Evolutionary conservation across 1,139 yeast species (phyloP).

Genomic region (Taphrina communis): DNA sequence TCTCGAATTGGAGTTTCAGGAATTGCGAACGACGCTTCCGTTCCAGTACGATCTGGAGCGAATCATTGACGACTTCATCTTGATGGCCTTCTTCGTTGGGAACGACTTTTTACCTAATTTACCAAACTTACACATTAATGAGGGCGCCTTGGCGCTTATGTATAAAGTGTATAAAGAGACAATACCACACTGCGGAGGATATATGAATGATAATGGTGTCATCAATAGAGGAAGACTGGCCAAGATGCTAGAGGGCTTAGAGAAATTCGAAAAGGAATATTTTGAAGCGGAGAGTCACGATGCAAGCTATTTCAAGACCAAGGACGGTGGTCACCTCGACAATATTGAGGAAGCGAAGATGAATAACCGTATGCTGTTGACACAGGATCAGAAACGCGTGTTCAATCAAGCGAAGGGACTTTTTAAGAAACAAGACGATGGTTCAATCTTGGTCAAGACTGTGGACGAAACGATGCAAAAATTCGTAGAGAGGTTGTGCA

Average conservation of each 20-base stretch:
- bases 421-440: constrained; percentile 21
- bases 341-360: constrained; percentile 28
- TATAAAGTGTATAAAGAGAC: constrained; percentile 86
- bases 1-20: constrained; percentile 80
- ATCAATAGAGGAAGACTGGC: constrained; percentile 76
- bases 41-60: constrained; percentile 87
- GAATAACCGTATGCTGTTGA: constrained; percentile 66
- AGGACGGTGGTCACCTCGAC: constrained; percentile 66
- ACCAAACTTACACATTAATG: constrained; percentile 90
- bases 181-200: constrained; percentile 76
- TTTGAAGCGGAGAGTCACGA: constrained; percentile 73
- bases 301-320: constrained; percentile 85
- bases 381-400: constrained; percentile 73
- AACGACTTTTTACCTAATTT: constrained; percentile 98
- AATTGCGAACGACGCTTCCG: constrained; percentile 62
- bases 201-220: constrained; percentile 79
- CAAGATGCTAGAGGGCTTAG: constrained; percentile 80
- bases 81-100: constrained; percentile 93
- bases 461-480: constrained; percentile 47
- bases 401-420: constrained; percentile 53
- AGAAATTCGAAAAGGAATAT: constrained; percentile 65
- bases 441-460: constrained; percentile 34
- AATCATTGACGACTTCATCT: constrained; percentile 86
- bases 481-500: constrained; percentile 49
- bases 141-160: constrained; percentile 93